These are phyloP conservation scores for Coelastrella sp. DNA, from an alignment of 139 green algal species.

Conservation along the genomic window DNA sequence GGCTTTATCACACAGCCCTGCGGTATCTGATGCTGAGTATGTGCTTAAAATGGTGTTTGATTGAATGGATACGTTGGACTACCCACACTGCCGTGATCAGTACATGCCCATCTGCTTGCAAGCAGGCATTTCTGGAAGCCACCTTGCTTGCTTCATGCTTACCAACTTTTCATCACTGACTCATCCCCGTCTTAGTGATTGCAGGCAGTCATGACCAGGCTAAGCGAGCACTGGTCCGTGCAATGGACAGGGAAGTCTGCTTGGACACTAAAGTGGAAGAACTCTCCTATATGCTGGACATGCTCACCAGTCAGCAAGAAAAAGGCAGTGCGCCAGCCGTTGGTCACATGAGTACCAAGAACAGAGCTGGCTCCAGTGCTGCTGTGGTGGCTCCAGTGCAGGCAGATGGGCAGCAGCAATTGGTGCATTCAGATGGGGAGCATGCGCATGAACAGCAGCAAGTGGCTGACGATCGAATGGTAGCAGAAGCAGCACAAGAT, in stretches of 20 bases:
- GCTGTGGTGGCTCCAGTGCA: not conserved
- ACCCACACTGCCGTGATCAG: too few relatives aligned
- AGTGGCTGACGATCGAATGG: too few relatives aligned
- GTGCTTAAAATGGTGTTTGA: too few relatives aligned
- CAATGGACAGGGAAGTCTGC: conserved; percentile 41
- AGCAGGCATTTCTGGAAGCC: too few relatives aligned
- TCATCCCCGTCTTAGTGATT: not conserved
- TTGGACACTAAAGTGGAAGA: conserved; percentile 26
- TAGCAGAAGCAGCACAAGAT: not conserved
- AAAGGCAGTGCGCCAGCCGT: too few relatives aligned
- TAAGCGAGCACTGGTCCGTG: conserved; percentile 46
- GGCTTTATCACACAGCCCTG: not conserved
- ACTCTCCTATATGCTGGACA: conserved; percentile 47
- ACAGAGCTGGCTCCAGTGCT: not conserved
- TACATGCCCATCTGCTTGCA: too few relatives aligned
- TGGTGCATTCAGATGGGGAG: too few relatives aligned
- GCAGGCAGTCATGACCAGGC: conserved; percentile 43
- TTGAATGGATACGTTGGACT: too few relatives aligned
- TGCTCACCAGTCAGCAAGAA: conserved; percentile 16
- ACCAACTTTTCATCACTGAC: too few relatives aligned
- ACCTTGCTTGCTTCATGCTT: too few relatives aligned
- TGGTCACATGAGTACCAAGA: too few relatives aligned
- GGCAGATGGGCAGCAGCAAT: not conserved
- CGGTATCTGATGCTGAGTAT: not conserved
- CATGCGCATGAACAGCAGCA: not conserved